Evolutionary conservation across 495 filamentous ascomycete genomes (phyloP).

Genomic region (Penicillium soppii): DNA sequence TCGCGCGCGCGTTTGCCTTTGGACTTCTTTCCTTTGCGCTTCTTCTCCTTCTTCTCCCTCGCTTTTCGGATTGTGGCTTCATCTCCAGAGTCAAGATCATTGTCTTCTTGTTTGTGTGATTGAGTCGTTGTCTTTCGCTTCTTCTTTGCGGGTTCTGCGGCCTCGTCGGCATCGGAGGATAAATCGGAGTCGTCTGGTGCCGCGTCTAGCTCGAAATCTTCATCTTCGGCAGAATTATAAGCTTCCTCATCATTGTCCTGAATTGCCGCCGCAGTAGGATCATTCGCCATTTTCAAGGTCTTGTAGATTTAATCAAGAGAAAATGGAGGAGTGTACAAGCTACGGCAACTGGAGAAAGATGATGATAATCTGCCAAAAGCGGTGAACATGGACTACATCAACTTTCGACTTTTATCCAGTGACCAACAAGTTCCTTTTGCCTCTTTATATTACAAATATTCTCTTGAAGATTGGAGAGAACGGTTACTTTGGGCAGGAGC

Average conservation of each 20-base stretch:
- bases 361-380: conserved; percentile 17
- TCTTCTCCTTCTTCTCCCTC: conserved; percentile 53
- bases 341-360: not conserved
- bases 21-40: conserved; percentile 44
- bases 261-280: conserved; percentile 12
- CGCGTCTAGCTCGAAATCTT: conserved; percentile 67
- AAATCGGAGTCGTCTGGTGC: conserved; percentile 48
- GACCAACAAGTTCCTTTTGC: too few relatives aligned
- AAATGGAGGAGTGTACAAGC: not conserved
- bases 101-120: conserved; percentile 24
- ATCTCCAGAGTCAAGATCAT: conserved; percentile 67
- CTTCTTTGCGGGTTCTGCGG: conserved; percentile 37
- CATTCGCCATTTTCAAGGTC: conserved; percentile 26
- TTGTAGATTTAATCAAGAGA: not conserved
- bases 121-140: conserved; percentile 37
- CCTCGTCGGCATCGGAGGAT: conserved; percentile 34
- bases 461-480: too few relatives aligned
- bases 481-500: too few relatives aligned
- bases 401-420: too few relatives aligned
- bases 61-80: conserved; percentile 69
- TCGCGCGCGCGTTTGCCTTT: conserved; percentile 33
- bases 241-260: conserved; percentile 51
- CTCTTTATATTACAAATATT: too few relatives aligned
- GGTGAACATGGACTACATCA: too few relatives aligned
- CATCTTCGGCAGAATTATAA: conserved; percentile 72